These are phyloP conservation scores for Pythium folliculosum DNA, from an alignment of 352 stramenopile genomes.

Conservation along the genomic window DNA sequence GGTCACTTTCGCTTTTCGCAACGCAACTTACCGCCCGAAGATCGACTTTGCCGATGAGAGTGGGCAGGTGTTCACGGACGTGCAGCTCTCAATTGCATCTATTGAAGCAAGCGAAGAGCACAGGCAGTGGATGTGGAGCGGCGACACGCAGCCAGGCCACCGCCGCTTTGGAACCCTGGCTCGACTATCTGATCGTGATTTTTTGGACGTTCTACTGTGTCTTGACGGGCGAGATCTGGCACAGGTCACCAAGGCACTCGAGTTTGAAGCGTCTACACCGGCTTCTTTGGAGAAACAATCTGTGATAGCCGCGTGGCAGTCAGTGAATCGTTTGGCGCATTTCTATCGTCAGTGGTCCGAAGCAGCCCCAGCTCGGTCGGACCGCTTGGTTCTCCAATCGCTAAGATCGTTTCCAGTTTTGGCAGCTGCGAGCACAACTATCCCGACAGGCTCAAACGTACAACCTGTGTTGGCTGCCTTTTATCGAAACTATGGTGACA, in stretches of 20 bases:
- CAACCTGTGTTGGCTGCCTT: constrained; percentile 15
- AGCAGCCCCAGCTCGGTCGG: background rate
- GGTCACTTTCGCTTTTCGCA: constrained; percentile 3
- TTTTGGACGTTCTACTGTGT: constrained; percentile 24
- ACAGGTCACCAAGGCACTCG: constrained; percentile 11
- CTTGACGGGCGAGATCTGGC: constrained; percentile 19
- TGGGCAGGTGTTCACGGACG: constrained; percentile 11
- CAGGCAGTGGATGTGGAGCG: background rate
- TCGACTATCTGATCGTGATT: constrained; percentile 21
- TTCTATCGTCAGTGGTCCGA: constrained; percentile 14
- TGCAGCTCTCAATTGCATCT: constrained; percentile 19
- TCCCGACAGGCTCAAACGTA: background rate
- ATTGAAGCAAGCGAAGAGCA: constrained; percentile 16
- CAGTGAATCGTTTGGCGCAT: constrained; percentile 24
- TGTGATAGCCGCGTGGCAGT: constrained; percentile 26
- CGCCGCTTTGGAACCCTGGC: constrained; percentile 15
- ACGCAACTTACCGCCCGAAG: constrained; percentile 19
- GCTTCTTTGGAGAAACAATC: background rate
- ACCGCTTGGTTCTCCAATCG: background rate
- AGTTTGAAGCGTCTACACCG: background rate
- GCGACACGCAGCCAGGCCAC: background rate
- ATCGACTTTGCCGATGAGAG: constrained; percentile 9
- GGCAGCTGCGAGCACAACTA: background rate
- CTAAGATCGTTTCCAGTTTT: constrained; percentile 18
- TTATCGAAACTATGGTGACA: constrained; percentile 24